Percentiles rank a stretch among this genome's conserved stretches.
Conservation (phyloP, 129 eudicot genomes). For the Sambucus nigra region DNA sequence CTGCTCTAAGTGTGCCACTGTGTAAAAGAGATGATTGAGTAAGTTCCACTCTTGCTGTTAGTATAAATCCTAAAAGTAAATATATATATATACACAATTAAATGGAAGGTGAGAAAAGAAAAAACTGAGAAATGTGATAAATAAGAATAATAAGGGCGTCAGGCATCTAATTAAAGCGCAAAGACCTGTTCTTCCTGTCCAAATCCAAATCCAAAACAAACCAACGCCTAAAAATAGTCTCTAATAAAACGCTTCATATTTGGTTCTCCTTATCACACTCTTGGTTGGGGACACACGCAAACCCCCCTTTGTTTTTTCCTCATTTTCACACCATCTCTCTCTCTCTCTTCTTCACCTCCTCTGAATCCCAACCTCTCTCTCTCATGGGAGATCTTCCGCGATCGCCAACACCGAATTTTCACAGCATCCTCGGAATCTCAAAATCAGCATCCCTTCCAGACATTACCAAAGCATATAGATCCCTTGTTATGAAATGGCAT, state of each 20-base stretch:
- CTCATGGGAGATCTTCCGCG: slow-evolving; percentile 29
- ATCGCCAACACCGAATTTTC: slow-evolving; percentile 15
- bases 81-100: too few species aligned
- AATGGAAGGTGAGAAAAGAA: too few species aligned
- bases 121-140: too few species aligned
- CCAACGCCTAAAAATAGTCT: neutral
- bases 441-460: slow-evolving; percentile 41
- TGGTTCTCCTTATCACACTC: slow-evolving; percentile 4
- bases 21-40: too few species aligned
- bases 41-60: too few species aligned
- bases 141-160: too few species aligned
- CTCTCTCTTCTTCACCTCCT: neutral
- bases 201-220: neutral
- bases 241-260: neutral
- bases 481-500: slow-evolving; percentile 52
- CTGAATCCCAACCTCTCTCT: neutral
- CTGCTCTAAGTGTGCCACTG: too few species aligned
- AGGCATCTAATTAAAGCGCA: too few species aligned
- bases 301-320: neutral
- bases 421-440: slow-evolving; percentile 26
- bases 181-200: neutral
- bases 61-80: too few species aligned
- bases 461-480: slow-evolving; percentile 43
- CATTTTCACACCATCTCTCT: neutral
- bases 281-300: neutral